Conservation (phyloP, 352 stramenopile genomes). For the Pythium scleroteichum region DNA sequence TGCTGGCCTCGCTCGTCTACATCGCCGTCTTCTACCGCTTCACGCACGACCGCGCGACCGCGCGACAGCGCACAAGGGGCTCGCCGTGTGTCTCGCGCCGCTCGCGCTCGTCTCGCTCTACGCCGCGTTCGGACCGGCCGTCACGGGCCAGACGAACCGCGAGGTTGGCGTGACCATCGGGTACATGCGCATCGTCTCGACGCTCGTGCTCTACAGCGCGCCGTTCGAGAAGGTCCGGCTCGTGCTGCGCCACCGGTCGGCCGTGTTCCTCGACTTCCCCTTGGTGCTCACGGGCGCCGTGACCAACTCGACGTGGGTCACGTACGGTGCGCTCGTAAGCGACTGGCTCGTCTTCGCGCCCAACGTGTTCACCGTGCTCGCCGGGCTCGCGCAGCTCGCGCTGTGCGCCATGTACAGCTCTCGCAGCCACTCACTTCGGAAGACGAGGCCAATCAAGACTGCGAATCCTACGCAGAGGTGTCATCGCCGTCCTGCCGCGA, state of each 20-base stretch:
- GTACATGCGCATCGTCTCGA: constrained; percentile 41
- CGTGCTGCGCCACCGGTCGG: constrained; percentile 15
- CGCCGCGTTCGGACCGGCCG: too few relatives aligned
- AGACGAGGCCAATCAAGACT: too few relatives aligned
- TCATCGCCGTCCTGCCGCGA: too few relatives aligned
- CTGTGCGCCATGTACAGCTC: constrained; percentile 44
- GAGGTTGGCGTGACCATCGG: constrained; percentile 33
- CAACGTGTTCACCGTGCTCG: constrained; percentile 37
- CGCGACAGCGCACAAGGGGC: constrained; percentile 13
- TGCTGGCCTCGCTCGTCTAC: constrained; percentile 18
- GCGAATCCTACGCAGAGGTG: too few relatives aligned
- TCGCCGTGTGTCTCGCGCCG: constrained; percentile 27
- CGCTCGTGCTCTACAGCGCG: constrained; percentile 48
- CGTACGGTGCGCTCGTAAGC: constrained; percentile 38
- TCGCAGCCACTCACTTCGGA: constrained; percentile 4
- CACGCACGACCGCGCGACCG: constrained; percentile 12
- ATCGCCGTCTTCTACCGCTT: constrained; percentile 22
- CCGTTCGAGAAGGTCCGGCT: constrained; percentile 39
- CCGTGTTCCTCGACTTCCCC: constrained; percentile 33
- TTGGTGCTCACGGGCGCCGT: constrained; percentile 41
- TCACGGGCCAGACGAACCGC: constrained; percentile 23
- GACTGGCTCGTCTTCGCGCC: constrained; percentile 57
- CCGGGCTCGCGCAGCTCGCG: constrained; percentile 34
- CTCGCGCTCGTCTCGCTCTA: too few relatives aligned
- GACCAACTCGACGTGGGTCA: constrained; percentile 50